Evolutionary conservation across 2,329 filamentous ascomycete genomes (phyloP).

Genomic region (Phialemonium atrogriseum): DNA sequence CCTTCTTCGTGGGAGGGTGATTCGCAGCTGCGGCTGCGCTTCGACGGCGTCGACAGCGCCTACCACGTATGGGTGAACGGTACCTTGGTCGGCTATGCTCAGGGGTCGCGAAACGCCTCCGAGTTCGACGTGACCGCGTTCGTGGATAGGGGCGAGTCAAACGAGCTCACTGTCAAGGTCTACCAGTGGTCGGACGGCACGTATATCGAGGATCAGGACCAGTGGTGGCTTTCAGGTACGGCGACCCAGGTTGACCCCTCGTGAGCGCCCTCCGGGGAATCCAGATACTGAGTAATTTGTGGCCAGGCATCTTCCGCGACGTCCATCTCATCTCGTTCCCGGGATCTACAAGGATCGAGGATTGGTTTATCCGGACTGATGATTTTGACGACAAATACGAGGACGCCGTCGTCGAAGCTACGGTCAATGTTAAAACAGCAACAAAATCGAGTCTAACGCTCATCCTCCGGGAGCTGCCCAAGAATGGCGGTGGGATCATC

Average conservation of each 20-base stretch:
- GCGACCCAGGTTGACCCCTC: neutral
- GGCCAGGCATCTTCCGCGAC: conserved; percentile 54
- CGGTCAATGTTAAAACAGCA: conserved; percentile 31
- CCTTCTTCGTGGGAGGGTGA: conserved; percentile 35
- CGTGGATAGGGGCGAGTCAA: conserved; percentile 31
- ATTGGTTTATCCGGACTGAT: conserved; percentile 48
- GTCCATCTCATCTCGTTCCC: conserved; percentile 54
- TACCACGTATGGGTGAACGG: conserved; percentile 65
- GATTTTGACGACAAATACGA: conserved; percentile 42
- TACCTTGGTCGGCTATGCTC: conserved; percentile 54
- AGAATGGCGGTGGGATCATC: conserved; percentile 22
- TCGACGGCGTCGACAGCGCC: conserved; percentile 64
- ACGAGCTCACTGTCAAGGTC: conserved; percentile 54
- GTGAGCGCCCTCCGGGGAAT: too few relatives aligned
- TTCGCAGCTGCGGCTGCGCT: conserved; percentile 51
- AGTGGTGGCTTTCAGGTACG: conserved; percentile 56
- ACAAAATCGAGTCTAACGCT: conserved; percentile 29
- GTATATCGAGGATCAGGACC: conserved; percentile 63
- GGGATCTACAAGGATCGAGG: conserved; percentile 39
- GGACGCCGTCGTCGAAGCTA: conserved; percentile 40
- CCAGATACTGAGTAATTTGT: neutral
- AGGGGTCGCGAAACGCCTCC: conserved; percentile 59
- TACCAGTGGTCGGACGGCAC: conserved; percentile 64
- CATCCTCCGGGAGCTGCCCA: conserved; percentile 30
- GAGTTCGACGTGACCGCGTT: conserved; percentile 58